Evolutionary conservation across 1,284 basidiomycete genomes (phyloP).

Genomic region (Moesziomyces antarcticus): DNA sequence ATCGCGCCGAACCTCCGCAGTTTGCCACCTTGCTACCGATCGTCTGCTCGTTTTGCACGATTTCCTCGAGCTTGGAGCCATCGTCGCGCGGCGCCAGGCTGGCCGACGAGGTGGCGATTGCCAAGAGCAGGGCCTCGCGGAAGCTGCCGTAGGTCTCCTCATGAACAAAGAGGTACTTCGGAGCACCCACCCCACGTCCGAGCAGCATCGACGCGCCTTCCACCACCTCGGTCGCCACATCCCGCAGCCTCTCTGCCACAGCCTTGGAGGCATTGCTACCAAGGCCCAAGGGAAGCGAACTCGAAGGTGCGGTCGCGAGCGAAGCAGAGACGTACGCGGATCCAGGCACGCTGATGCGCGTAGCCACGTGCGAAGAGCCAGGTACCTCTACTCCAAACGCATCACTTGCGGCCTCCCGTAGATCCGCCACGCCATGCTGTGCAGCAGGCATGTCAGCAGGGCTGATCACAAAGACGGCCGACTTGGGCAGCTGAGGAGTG

Average conservation of each 20-base stretch:
- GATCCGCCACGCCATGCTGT: neutral
- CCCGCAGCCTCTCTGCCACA: conserved; percentile 4
- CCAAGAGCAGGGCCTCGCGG: conserved; percentile 11
- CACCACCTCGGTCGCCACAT: conserved; percentile 8
- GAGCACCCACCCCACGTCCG: conserved; percentile 15
- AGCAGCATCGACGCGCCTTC: conserved; percentile 5
- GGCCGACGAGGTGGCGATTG: conserved; percentile 15
- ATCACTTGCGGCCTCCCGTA: neutral
- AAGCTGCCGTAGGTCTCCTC: conserved; percentile 8
- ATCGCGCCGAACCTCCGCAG: conserved; percentile 4
- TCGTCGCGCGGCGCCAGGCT: conserved; percentile 13
- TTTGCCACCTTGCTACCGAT: conserved; percentile 3
- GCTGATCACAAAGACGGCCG: conserved; percentile 10
- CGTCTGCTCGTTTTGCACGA: conserved; percentile 3
- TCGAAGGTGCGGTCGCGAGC: neutral
- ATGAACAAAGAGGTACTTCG: conserved; percentile 22
- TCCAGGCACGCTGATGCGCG: conserved; percentile 3
- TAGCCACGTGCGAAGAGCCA: conserved; percentile 11
- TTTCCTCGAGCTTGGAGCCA: conserved; percentile 11
- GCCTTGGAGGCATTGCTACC: neutral
- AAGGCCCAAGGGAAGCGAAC: neutral
- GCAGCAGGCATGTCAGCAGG: conserved; percentile 1
- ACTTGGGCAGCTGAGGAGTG: conserved; percentile 7
- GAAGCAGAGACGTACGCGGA: conserved; percentile 14
- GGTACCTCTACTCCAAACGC: conserved; percentile 8